Conservation (phyloP, 345 rosid genomes). For the Chamaenerion angustifolium region DNA sequence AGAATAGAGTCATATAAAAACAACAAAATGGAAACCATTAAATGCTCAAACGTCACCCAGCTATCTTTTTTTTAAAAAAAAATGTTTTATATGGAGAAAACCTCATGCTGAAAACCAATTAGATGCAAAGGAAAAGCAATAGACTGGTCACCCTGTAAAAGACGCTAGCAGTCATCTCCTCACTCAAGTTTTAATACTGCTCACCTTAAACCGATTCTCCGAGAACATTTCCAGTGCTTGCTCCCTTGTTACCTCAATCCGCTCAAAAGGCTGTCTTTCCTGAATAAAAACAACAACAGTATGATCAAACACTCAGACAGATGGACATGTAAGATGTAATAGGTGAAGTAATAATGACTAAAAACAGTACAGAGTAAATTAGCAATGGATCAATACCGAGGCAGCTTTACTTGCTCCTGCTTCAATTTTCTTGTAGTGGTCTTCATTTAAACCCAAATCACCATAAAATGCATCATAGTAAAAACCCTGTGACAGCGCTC, state of each 20-base stretch:
- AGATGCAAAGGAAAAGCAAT: too few relatives aligned
- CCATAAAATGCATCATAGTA: constrained; percentile 95
- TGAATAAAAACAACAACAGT: constrained; percentile 13
- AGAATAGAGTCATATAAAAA: too few relatives aligned
- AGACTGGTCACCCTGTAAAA: neutral
- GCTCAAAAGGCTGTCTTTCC: constrained; percentile 91
- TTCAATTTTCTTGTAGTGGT: constrained; percentile 69
- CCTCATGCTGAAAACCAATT: too few relatives aligned
- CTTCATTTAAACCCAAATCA: constrained; percentile 74
- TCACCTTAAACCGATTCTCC: constrained; percentile 81
- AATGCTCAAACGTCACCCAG: too few relatives aligned
- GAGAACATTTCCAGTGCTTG: constrained; percentile 85
- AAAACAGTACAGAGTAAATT: neutral
- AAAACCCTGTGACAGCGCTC: constrained; percentile 56
- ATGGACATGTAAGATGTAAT: neutral
- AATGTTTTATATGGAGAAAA: too few relatives aligned
- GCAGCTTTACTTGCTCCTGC: constrained; percentile 58
- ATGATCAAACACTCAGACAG: neutral
- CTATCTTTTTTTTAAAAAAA: too few relatives aligned
- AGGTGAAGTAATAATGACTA: too few relatives aligned
- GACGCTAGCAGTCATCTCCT: neutral
- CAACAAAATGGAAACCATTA: too few relatives aligned
- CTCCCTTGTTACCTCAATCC: constrained; percentile 85
- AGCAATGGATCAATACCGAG: constrained; percentile 33
- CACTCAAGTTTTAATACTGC: neutral